Evolutionary conservation across 2,329 filamentous ascomycete genomes (phyloP), one percentile per base, ranked within the genome.

Genomic region (Penicillium griseofulvum): DNA sequence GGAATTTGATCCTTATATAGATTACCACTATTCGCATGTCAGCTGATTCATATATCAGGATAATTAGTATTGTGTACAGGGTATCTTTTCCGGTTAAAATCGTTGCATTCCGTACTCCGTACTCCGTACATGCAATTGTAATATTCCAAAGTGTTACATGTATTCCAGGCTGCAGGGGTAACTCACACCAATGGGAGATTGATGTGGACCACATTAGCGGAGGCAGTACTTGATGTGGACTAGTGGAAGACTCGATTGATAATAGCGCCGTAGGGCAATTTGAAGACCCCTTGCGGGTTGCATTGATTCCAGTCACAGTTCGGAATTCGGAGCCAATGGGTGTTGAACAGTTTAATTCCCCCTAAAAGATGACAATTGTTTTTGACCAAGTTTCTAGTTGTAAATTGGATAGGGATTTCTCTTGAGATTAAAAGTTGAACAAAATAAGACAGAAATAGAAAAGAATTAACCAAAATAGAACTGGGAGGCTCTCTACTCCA

Each of bases 381-480:
- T 4, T 22, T 22, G n/a, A n/a, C 4, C 4, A 22, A 22, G 22
- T 22, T 22, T 22, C 22, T 4, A 22, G 22, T 22, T 22, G 22
- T 22, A 2, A 22, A 22, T 22, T 11, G 9, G 14, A n/a, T 22
- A n/a, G 22, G 24, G 5, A 4, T 10, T 14, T 33, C 14, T 16
- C 29, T 33, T 33, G n/a, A 17, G 1, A 16, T 7, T 8, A 19
- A n/a, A 33, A 33, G 3, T 12, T n/a, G 9, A 14, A 14, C 17
- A 19, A 19, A 52, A 19, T 5, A 38, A 33, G 12, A 28, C 6
- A 43, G 16, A 11, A 3, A 53, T 10, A 33, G 3, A 46, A n/a
- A 41, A 16, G 37, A 29, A 16, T 10, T 22, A 49, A 47, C 39
- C 11, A 19, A 50, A 54, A 42, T 47, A 47, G 52, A 54, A 34